phyloP scores from a whole-genome alignment of 257 asterid genomes.

The Penstemon davidsonii region DNA sequence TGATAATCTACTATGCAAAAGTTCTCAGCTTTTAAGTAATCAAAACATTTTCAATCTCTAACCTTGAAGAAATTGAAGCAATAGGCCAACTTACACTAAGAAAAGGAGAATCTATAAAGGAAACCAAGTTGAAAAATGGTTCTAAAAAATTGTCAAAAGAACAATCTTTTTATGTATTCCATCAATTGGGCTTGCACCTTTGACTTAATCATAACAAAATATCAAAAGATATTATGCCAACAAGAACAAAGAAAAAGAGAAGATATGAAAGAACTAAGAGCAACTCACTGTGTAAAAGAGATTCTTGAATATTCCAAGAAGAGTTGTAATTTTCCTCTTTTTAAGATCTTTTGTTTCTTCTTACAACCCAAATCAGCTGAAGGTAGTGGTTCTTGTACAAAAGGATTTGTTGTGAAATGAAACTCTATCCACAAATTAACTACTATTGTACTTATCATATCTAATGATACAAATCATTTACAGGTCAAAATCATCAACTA shows the following conservation, averaged over 20 bases:
- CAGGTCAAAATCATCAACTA: background rate
- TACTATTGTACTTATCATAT: too few species aligned
- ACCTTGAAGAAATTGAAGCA: too few species aligned
- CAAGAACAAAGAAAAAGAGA: conserved; percentile 23
- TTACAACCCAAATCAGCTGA: conserved; percentile 19
- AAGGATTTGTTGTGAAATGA: conserved; percentile 20
- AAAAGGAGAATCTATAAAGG: conserved; percentile 30
- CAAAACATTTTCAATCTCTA: conserved; percentile 15
- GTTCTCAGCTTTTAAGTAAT: conserved; percentile 21
- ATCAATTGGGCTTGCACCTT: conserved; percentile 36
- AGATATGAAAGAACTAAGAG: background rate
- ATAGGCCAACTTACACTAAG: conserved; percentile 9
- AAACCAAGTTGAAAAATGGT: conserved; percentile 16
- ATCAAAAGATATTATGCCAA: conserved; percentile 22
- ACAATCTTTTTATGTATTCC: conserved; percentile 32
- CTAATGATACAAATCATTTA: too few species aligned
- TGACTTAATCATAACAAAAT: conserved; percentile 15
- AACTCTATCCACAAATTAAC: conserved; percentile 36
- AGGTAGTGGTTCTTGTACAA: conserved; percentile 20
- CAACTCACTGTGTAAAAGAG: conserved; percentile 42
- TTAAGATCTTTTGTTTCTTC: conserved; percentile 31
- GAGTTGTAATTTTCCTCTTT: background rate
- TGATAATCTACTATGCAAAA: background rate
- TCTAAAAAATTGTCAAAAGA: conserved; percentile 25
- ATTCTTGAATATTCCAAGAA: conserved; percentile 77